These are phyloP conservation scores for Colletotrichum brevisporum DNA, from an alignment of 2,329 filamentous ascomycete species.

Conservation along the genomic window DNA sequence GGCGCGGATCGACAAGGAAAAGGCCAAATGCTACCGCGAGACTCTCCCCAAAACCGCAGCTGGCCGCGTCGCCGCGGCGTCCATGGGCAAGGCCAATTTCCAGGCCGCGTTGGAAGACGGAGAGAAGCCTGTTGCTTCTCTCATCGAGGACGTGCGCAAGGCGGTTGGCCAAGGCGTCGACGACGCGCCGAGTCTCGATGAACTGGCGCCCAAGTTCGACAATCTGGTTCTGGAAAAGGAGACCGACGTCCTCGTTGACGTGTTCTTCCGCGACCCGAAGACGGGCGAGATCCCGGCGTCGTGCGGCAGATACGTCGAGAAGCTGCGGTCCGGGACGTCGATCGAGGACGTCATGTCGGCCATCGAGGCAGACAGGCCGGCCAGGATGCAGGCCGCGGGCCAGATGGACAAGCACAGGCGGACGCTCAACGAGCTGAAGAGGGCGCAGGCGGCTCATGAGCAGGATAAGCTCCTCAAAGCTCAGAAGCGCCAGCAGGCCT, in stretches of 20 bases:
- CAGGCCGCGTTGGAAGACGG: slow-evolving; percentile 31
- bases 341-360: slow-evolving; percentile 48
- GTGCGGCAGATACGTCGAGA: slow-evolving; percentile 57
- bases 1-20: slow-evolving; percentile 64
- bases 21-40: slow-evolving; percentile 67
- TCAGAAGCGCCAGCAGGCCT: slow-evolving; percentile 49
- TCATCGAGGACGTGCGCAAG: slow-evolving; percentile 24
- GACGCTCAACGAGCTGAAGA: slow-evolving; percentile 61
- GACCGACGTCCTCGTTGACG: slow-evolving; percentile 32
- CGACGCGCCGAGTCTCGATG: slow-evolving; percentile 20
- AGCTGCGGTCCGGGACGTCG: slow-evolving; percentile 48
- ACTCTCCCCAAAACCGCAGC: slow-evolving; percentile 42
- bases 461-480: slow-evolving; percentile 60
- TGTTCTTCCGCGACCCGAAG: slow-evolving; percentile 53
- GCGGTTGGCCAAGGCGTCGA: slow-evolving; percentile 25
- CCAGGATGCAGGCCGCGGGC: slow-evolving; percentile 42
- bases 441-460: slow-evolving; percentile 60
- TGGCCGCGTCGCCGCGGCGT: slow-evolving; percentile 27
- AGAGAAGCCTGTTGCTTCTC: slow-evolving; percentile 15
- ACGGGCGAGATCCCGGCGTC: slow-evolving; percentile 49
- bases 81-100: slow-evolving; percentile 34
- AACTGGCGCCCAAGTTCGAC: slow-evolving; percentile 33
- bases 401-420: slow-evolving; percentile 55
- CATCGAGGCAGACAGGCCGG: slow-evolving; percentile 51
- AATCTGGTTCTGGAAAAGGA: slow-evolving; percentile 30